phyloP scores from a whole-genome alignment of 208 protist genomes.

The Leishmania guyanensis region DNA sequence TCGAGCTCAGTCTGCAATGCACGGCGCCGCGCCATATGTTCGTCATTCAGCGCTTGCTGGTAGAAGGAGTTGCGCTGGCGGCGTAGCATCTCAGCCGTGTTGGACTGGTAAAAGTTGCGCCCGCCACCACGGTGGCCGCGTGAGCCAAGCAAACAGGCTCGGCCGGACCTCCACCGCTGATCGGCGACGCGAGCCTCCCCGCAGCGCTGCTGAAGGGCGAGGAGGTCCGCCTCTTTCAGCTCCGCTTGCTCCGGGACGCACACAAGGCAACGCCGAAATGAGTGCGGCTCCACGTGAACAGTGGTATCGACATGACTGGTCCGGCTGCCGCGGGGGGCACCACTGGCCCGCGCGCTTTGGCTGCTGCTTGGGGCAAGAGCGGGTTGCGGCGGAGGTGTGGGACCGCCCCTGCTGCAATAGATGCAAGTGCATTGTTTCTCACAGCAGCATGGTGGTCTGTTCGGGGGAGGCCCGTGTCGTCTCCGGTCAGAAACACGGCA shows the following conservation, averaged over 20 bases:
- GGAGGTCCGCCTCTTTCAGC: constrained; percentile 56
- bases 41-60: constrained; percentile 47
- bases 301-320: neutral
- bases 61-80: constrained; percentile 45
- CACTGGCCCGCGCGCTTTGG: constrained; percentile 1
- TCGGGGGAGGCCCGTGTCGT: neutral
- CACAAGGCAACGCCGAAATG: constrained; percentile 26
- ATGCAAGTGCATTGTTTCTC: constrained; percentile 41
- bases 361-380: neutral
- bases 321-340: neutral
- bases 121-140: constrained; percentile 1
- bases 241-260: constrained; percentile 72
- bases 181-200: constrained; percentile 43
- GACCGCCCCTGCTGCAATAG: constrained; percentile 10
- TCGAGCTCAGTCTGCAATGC: constrained; percentile 70
- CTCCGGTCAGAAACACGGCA: constrained; percentile 1
- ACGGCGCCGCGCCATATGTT: constrained; percentile 59
- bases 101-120: constrained; percentile 35
- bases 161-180: constrained; percentile 19
- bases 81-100: constrained; percentile 75
- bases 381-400: neutral
- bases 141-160: constrained; percentile 14
- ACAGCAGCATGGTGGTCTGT: constrained; percentile 63
- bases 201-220: constrained; percentile 56
- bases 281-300: neutral